phyloP scores from a whole-genome alignment of 352 stramenopile genomes.

The Phytopythium boreale region DNA sequence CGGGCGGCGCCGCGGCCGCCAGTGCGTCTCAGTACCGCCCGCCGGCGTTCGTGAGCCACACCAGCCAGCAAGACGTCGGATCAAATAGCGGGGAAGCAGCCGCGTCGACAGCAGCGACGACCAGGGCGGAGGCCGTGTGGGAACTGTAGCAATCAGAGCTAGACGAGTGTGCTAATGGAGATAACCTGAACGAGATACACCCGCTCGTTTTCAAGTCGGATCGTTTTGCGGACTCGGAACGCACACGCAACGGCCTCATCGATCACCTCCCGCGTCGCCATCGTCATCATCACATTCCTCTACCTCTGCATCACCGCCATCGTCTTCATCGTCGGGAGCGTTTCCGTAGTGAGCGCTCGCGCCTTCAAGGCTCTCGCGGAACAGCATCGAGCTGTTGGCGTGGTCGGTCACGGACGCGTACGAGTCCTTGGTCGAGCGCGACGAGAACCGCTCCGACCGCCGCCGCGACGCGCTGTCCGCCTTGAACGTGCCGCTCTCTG shows the following conservation, averaged over 20 bases:
- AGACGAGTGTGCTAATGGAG: neutral
- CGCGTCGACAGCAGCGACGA: neutral
- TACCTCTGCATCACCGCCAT: slow-evolving; percentile 8
- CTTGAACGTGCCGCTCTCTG: slow-evolving; percentile 4
- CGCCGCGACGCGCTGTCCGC: neutral
- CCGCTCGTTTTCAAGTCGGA: neutral
- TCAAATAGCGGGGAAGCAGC: neutral
- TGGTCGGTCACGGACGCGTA: slow-evolving; percentile 21
- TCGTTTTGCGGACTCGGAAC: neutral
- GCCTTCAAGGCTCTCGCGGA: slow-evolving; percentile 19
- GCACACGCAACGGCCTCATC: neutral
- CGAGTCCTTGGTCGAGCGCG: slow-evolving; percentile 23
- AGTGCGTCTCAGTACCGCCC: slow-evolving; percentile 32
- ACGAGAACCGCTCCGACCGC: slow-evolving; percentile 11
- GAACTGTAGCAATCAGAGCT: slow-evolving; percentile 37
- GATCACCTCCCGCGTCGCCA: neutral
- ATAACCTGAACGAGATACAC: neutral
- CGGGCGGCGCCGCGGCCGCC: slow-evolving; percentile 22
- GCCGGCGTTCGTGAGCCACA: slow-evolving; percentile 47
- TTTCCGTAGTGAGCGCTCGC: neutral
- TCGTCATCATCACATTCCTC: slow-evolving; percentile 3
- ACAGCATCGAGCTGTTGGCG: slow-evolving; percentile 17
- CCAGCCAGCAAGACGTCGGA: neutral
- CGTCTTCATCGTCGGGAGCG: slow-evolving; percentile 2
- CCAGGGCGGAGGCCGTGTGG: slow-evolving; percentile 65